Base-by-base conservation (phyloP, 2,329 filamentous ascomycete species). In the Fusarium sacchari region DNA sequence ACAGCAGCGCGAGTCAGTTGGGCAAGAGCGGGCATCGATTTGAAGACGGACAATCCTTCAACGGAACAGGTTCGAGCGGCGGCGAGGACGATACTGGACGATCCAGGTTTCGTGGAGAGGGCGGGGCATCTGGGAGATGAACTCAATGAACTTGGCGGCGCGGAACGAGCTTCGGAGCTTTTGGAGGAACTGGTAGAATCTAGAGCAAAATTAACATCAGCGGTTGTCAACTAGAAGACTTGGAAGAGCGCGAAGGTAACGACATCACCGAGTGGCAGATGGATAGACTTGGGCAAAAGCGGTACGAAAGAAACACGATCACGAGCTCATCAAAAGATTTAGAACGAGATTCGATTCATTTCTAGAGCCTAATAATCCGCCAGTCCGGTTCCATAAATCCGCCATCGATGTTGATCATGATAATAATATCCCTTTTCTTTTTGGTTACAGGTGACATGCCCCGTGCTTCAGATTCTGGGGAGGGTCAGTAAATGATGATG, bases 1-100 rank as follows among this genome's bases (percentile, higher is more conserved):
- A 82, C 81, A 1, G 79, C 81, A 3, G 81, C 81, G 10, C 70
- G 81, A 30, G 77, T 83, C 0, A 68, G 73, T 7, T 81, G 79
- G 77, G 76, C 78, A 0, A 78, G 80, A 3, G 79, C 76, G 1
- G 81, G 81, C 1, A 79, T 83, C n/a, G 81, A 83, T 39, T 68
- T 83, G 7, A 79, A 79, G 71, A 83, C 81, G 15, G 80, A 83
- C 22, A 81, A 50, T 5, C 81, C 81, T 3, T 77, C 77, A 3
- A 75, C 60, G 1, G 58, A 69, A 9, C 73, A 79, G 46, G 75
- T 83, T 24, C 62, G 67, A 46, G 42, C 53, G 9, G 80, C 80
- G 1, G 77, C 77, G 8, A 69, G 70, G 32, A 53, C 28, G 18
- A 78, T 82, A 43, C 59, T 82, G n/a, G 61, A 50, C 2, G 75